These are phyloP conservation scores for Coniochaeta prunicola DNA, from an alignment of 2,329 filamentous ascomycete genomes.

Conservation along the genomic window DNA sequence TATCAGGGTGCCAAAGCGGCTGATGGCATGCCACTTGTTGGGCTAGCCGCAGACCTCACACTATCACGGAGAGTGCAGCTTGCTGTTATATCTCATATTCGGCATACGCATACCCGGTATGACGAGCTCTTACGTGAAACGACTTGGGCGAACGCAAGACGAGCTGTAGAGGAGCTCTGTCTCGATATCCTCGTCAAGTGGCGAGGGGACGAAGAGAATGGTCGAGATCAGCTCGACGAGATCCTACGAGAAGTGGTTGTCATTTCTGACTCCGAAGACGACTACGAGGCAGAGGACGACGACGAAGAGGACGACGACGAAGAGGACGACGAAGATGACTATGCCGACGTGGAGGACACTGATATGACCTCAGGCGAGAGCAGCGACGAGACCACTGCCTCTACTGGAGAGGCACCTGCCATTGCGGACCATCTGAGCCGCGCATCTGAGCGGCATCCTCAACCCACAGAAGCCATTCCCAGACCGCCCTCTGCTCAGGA, in stretches of 20 bases:
- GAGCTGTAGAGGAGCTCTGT: slow-evolving; percentile 52
- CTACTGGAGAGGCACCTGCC: neutral
- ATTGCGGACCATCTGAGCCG: neutral
- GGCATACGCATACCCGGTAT: slow-evolving; percentile 60
- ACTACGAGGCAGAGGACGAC: slow-evolving; percentile 30
- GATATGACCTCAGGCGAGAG: neutral
- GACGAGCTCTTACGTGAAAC: slow-evolving; percentile 53
- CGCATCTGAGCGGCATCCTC: neutral
- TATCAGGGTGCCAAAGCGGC: slow-evolving; percentile 37
- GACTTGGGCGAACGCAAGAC: slow-evolving; percentile 51
- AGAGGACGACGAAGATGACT: slow-evolving; percentile 27
- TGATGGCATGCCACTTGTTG: slow-evolving; percentile 49
- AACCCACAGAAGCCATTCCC: neutral
- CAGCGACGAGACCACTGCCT: slow-evolving; percentile 6
- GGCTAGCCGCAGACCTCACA: slow-evolving; percentile 46
- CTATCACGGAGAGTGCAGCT: slow-evolving; percentile 57
- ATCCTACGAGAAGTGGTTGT: slow-evolving; percentile 60
- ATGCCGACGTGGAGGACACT: slow-evolving; percentile 16
- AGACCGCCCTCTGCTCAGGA: neutral
- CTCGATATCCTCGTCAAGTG: slow-evolving; percentile 62
- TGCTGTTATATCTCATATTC: slow-evolving; percentile 59
- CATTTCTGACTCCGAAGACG: slow-evolving; percentile 53
- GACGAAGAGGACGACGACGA: slow-evolving; percentile 28
- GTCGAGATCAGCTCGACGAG: slow-evolving; percentile 59
- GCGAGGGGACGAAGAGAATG: slow-evolving; percentile 64